phyloP scores from a whole-genome alignment of 2,329 filamentous ascomycete species.

The Diaporthe vaccinii region DNA sequence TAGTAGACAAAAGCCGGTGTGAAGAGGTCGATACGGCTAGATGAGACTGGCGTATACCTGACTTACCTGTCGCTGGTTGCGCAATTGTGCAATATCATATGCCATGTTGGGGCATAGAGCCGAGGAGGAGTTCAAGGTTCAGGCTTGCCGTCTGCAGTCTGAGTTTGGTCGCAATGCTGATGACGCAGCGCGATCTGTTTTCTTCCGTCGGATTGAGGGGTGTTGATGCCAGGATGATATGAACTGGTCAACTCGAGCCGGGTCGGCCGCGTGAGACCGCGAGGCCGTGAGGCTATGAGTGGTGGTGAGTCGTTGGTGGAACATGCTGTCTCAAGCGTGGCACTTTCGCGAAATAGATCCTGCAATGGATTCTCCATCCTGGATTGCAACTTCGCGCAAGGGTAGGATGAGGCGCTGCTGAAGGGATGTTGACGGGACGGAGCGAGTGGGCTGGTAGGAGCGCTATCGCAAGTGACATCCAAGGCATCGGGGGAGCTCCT shows the following conservation, averaged over 20 bases:
- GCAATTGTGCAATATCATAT: slow-evolving; percentile 22
- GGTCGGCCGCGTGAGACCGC: not conserved
- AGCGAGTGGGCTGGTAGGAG: slow-evolving; percentile 19
- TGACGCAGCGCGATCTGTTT: not conserved
- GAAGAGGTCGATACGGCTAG: not conserved
- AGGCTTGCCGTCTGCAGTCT: not conserved
- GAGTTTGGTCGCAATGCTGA: not conserved
- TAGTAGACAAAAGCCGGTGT: slow-evolving; percentile 11
- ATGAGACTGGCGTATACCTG: not conserved
- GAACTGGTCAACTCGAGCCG: not conserved
- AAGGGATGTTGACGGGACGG: not conserved
- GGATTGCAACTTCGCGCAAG: not conserved
- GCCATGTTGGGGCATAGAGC: not conserved
- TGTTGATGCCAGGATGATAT: not conserved
- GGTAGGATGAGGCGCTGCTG: not conserved
- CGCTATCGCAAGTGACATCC: slow-evolving; percentile 13
- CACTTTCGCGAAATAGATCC: not conserved
- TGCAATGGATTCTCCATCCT: not conserved
- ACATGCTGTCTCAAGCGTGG: not conserved
- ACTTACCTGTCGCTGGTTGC: not conserved
- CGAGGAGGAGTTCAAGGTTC: not conserved
- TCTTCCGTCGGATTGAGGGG: not conserved
- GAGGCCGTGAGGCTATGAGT: not conserved
- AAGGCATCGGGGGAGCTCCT: not conserved
- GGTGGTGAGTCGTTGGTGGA: not conserved